Evolutionary conservation across 352 stramenopile genomes (phyloP).

Genomic region (Pythium apleroticum): DNA sequence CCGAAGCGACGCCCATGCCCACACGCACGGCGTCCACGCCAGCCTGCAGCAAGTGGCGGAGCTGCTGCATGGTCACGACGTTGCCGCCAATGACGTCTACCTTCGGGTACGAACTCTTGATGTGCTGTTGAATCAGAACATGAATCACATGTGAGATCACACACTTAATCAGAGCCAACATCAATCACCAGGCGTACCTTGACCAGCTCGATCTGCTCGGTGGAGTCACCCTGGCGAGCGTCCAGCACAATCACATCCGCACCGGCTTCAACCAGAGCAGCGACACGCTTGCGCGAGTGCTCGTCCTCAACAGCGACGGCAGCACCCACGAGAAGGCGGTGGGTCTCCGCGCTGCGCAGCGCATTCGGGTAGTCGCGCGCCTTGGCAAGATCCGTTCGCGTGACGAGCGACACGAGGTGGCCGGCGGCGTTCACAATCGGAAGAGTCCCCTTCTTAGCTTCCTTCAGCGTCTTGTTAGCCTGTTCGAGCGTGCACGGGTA

Average conservation of each 20-base stretch:
- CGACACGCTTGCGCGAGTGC: slow-evolving; percentile 89
- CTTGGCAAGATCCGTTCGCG: slow-evolving; percentile 96
- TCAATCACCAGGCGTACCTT: slow-evolving; percentile 26
- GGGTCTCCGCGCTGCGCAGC: slow-evolving; percentile 93
- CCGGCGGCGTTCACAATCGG: slow-evolving; percentile 96
- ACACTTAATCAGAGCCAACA: neutral
- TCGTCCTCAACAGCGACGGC: slow-evolving; percentile 94
- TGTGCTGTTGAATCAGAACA: slow-evolving; percentile 39
- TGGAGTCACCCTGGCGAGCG: slow-evolving; percentile 96
- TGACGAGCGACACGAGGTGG: slow-evolving; percentile 97
- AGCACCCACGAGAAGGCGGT: slow-evolving; percentile 94
- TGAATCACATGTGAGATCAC: neutral
- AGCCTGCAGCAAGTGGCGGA: slow-evolving; percentile 95
- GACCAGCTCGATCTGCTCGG: slow-evolving; percentile 69
- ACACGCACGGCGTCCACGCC: slow-evolving; percentile 98
- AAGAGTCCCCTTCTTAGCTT: slow-evolving; percentile 98
- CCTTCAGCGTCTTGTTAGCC: slow-evolving; percentile 96
- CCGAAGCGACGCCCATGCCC: slow-evolving; percentile 98
- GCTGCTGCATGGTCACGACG: slow-evolving; percentile 96
- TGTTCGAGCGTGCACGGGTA: slow-evolving; percentile 93
- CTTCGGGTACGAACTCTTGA: slow-evolving; percentile 91
- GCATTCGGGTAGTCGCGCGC: slow-evolving; percentile 94
- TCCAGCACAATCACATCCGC: slow-evolving; percentile 98
- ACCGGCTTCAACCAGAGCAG: slow-evolving; percentile 88
- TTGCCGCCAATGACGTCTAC: slow-evolving; percentile 98